Conservation (phyloP, 2,329 filamentous ascomycete species). For the Juglanconis juglandina region DNA sequence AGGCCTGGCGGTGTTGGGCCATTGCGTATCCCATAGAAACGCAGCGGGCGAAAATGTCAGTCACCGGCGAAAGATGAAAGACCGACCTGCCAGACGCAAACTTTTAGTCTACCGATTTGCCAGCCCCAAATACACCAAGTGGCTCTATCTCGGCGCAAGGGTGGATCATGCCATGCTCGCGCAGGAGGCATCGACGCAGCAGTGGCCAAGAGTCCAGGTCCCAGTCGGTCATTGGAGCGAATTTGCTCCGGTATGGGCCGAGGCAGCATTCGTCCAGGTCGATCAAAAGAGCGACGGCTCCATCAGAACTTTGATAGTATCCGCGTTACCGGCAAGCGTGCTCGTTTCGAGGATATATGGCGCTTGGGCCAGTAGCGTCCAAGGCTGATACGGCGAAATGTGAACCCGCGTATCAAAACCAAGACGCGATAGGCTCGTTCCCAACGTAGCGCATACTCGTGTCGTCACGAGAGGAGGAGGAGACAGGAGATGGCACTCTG, state of each 20-base stretch:
- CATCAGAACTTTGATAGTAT: not conserved
- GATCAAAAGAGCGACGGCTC: not conserved
- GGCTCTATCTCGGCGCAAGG: not conserved
- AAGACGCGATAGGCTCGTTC: too few relatives aligned
- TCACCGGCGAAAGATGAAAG: not conserved
- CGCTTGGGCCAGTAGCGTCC: not conserved
- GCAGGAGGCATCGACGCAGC: not conserved
- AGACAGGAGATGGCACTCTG: not conserved
- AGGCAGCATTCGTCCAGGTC: too few relatives aligned
- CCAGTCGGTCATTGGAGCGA: not conserved
- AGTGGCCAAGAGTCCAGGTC: not conserved
- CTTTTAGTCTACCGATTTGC: not conserved
- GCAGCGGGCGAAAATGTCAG: not conserved
- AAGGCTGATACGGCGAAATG: not conserved
- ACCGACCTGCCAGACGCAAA: not conserved
- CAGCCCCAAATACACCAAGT: not conserved
- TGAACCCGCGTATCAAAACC: not conserved
- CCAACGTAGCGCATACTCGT: too few relatives aligned
- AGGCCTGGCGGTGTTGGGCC: conserved; percentile 43
- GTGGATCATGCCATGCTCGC: not conserved
- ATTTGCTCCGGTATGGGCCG: not conserved
- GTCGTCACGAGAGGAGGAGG: too few relatives aligned
- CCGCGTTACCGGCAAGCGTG: not conserved
- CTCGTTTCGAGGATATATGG: not conserved
- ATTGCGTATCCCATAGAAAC: conserved; percentile 40